These are phyloP conservation scores for Lecanosticta acicola DNA, from an alignment of 2,329 filamentous ascomycete species.

Conservation along the genomic window DNA sequence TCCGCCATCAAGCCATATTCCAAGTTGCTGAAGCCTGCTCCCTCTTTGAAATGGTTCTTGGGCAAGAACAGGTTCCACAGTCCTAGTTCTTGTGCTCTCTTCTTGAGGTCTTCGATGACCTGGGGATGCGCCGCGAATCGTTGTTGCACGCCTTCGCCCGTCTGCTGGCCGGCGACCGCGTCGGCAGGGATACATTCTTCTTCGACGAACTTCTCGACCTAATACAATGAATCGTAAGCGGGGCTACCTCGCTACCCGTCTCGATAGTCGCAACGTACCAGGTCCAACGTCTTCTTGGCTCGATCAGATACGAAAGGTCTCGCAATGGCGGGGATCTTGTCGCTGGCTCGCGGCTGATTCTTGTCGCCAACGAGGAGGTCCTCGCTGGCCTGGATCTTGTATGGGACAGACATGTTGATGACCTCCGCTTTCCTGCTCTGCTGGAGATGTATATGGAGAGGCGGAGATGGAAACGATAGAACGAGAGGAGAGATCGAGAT, in stretches of 20 bases:
- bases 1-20: conserved; percentile 99
- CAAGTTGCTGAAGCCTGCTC: conserved; percentile 87
- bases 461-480: not conserved
- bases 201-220: conserved; percentile 86
- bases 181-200: conserved; percentile 80
- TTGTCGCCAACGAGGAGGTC: conserved; percentile 28
- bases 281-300: conserved; percentile 76
- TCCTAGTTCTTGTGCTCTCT: conserved; percentile 72
- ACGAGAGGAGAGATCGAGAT: not conserved
- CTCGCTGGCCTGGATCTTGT: conserved; percentile 33
- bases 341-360: conserved; percentile 42
- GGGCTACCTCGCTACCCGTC: not conserved
- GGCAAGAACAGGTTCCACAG: conserved; percentile 99
- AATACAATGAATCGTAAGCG: conserved; percentile 5
- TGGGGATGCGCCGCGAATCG: conserved; percentile 76
- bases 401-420: conserved; percentile 32
- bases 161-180: conserved; percentile 69
- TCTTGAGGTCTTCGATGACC: conserved; percentile 84
- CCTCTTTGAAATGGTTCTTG: conserved; percentile 91
- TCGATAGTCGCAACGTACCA: conserved; percentile 43
- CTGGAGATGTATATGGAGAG: not conserved
- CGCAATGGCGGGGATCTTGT: conserved; percentile 55
- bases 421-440: not conserved
- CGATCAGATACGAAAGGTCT: conserved; percentile 69
- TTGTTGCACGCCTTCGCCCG: conserved; percentile 61